Percentiles rank a stretch among this genome's conserved stretches.
These are phyloP conservation scores for Colletotrichum navitas DNA, from an alignment of 2,329 filamentous ascomycete genomes.

Conservation along the genomic window DNA sequence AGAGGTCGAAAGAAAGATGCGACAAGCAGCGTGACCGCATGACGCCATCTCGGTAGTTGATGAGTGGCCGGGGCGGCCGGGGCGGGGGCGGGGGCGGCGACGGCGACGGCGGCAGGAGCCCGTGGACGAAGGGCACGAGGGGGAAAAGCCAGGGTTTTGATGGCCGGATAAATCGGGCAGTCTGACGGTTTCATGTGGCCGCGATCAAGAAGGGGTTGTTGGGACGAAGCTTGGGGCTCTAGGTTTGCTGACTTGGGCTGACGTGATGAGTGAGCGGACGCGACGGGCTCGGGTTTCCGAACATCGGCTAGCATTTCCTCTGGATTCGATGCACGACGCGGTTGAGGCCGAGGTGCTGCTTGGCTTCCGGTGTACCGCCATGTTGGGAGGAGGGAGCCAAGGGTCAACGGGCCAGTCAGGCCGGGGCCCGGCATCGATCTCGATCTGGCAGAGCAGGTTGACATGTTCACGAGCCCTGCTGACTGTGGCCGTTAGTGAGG, in stretches of 20 bases:
- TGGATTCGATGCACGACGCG: neutral
- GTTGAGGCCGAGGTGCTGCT: slow-evolving; percentile 15
- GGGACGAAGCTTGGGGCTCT: slow-evolving; percentile 14
- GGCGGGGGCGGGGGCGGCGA: too few relatives aligned
- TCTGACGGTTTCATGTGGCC: slow-evolving; percentile 38
- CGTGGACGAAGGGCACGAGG: too few relatives aligned
- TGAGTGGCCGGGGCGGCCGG: neutral
- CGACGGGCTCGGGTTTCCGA: slow-evolving; percentile 5
- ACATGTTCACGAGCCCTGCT: neutral
- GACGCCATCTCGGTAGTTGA: slow-evolving; percentile 18
- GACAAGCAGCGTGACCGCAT: neutral
- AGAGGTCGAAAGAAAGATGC: neutral
- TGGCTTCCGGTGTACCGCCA: slow-evolving; percentile 20
- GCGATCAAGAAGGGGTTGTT: slow-evolving; percentile 6
- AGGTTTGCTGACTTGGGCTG: neutral
- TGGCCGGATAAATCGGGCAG: slow-evolving; percentile 11
- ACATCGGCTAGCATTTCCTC: neutral
- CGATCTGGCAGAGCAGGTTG: neutral
- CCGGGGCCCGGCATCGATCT: neutral
- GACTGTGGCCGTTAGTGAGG: neutral
- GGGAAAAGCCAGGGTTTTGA: slow-evolving; percentile 14
- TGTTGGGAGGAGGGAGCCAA: neutral
- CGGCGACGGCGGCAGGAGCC: neutral
- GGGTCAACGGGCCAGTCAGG: neutral
- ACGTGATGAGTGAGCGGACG: slow-evolving; percentile 3